Evolutionary conservation across 208 protist genomes (phyloP), one percentile per base, ranked within the genome.

Genomic region (Trypanosoma mega): DNA sequence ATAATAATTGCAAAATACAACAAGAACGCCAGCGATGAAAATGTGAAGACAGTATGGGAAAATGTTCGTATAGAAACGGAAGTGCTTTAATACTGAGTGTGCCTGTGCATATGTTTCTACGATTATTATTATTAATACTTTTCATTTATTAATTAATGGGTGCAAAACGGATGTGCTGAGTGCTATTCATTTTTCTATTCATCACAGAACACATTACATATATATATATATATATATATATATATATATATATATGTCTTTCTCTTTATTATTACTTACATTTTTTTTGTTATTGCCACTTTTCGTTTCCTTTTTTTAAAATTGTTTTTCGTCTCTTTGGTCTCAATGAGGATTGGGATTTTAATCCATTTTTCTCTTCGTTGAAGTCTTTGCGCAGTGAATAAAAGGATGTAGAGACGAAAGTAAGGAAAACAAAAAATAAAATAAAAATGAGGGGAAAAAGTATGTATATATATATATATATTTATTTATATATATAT

Each of bases 301-400:
- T n/a, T n/a, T n/a, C n/a, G n/a, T n/a, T n/a, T n/a, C n/a, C n/a
- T n/a, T n/a, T n/a, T n/a, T n/a, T n/a, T n/a, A n/a, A n/a, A n/a
- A n/a, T n/a, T n/a, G n/a, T n/a, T n/a, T n/a, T n/a, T n/a, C n/a
- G n/a, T n/a, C n/a, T n/a, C n/a, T n/a, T n/a, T n/a, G n/a, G n/a
- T n/a, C n/a, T n/a, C n/a, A n/a, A n/a, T n/a, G n/a, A n/a, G n/a
- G n/a, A n/a, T n/a, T n/a, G n/a, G n/a, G n/a, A n/a, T n/a, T n/a
- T n/a, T n/a, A n/a, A n/a, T n/a, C n/a, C n/a, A 44, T 49, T 67
- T 44, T 46, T 48, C 58, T 60, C 30, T 52, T 44, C 14, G 16
- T 2, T 29, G n/a, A 34, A 7, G 16, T 36, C 4, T 41, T 2
- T 14, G 24, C 12, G 46, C 3, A 56, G n/a, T 26, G 18, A 14